phyloP scores from a whole-genome alignment of 2,329 filamentous ascomycete species.

The Fusarium sp. region DNA sequence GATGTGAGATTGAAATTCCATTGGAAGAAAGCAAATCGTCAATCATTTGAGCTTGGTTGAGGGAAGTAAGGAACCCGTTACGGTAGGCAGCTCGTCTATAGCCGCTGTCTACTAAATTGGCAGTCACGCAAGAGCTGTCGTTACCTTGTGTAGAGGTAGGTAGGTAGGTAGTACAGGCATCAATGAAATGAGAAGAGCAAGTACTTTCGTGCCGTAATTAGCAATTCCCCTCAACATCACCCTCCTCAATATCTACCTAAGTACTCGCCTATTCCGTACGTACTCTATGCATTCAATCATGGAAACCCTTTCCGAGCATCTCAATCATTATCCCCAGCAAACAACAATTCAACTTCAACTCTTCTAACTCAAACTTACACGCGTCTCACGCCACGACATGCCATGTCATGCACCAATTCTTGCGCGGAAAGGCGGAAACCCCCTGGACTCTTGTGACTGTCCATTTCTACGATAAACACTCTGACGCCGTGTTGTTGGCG shows the following conservation, averaged over 20 bases:
- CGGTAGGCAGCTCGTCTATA: neutral
- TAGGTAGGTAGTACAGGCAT: neutral
- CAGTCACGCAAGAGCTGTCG: slow-evolving; percentile 1
- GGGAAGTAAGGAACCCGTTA: neutral
- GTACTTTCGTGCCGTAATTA: neutral
- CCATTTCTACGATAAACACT: slow-evolving; percentile 8
- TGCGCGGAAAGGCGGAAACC: slow-evolving; percentile 23
- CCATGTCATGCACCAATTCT: slow-evolving; percentile 20
- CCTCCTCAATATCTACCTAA: neutral
- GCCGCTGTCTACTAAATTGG: neutral
- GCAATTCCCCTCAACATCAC: neutral
- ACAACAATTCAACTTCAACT: neutral
- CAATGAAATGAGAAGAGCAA: neutral
- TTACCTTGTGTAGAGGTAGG: neutral
- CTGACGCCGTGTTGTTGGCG: slow-evolving; percentile 5
- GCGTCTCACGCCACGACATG: slow-evolving; percentile 9
- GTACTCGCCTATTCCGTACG: neutral
- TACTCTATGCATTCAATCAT: neutral
- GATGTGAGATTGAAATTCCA: neutral
- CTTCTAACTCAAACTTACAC: slow-evolving; percentile 16
- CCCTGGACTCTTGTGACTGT: slow-evolving; percentile 15
- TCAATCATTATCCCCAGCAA: neutral
- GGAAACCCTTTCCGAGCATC: neutral
- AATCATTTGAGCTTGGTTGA: neutral
- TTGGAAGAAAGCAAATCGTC: neutral